Conservation (phyloP, 2,329 filamentous ascomycete species). For the Verticillium isaacii region DNA sequence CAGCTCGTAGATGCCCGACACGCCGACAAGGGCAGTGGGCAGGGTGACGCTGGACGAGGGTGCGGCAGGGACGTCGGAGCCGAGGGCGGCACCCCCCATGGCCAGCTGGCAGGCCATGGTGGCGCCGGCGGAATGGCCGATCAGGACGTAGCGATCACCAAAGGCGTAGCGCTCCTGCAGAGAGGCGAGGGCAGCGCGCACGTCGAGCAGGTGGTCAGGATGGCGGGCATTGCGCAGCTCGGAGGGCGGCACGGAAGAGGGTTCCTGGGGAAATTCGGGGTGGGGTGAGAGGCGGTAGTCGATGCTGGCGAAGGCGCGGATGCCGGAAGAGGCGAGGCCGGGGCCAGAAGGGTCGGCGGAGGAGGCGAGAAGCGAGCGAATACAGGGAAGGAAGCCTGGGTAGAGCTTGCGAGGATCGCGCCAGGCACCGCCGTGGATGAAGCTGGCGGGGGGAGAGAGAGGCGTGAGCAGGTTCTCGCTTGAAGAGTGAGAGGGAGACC, state of each 20-base stretch:
- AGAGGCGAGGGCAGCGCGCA: slow-evolving; percentile 45
- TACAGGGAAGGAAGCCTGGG: slow-evolving; percentile 38
- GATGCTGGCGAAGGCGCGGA: slow-evolving; percentile 60
- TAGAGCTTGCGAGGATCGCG: slow-evolving; percentile 49
- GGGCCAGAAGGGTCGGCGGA: slow-evolving; percentile 15
- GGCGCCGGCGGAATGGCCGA: slow-evolving; percentile 61
- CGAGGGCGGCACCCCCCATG: slow-evolving; percentile 33
- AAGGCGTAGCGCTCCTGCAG: slow-evolving; percentile 42
- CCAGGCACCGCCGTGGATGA: slow-evolving; percentile 61
- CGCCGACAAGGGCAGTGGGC: slow-evolving; percentile 51
- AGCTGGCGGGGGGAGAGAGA: slow-evolving; percentile 24
- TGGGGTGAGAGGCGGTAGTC: slow-evolving; percentile 57
- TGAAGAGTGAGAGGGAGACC: not conserved
- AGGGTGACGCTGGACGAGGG: slow-evolving; percentile 15
- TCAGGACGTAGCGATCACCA: slow-evolving; percentile 45
- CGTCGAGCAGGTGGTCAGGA: slow-evolving; percentile 55
- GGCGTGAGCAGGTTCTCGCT: not conserved
- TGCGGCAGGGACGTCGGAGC: not conserved
- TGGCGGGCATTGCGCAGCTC: slow-evolving; percentile 43
- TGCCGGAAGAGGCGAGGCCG: slow-evolving; percentile 16
- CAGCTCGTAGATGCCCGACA: slow-evolving; percentile 66
- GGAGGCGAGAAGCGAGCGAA: slow-evolving; percentile 35
- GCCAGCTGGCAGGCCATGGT: slow-evolving; percentile 59
- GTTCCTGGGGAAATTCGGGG: slow-evolving; percentile 36
- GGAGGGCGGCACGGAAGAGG: slow-evolving; percentile 5